Conservation (phyloP, 1,284 basidiomycete species). For the Gymnopus androsaceus region DNA sequence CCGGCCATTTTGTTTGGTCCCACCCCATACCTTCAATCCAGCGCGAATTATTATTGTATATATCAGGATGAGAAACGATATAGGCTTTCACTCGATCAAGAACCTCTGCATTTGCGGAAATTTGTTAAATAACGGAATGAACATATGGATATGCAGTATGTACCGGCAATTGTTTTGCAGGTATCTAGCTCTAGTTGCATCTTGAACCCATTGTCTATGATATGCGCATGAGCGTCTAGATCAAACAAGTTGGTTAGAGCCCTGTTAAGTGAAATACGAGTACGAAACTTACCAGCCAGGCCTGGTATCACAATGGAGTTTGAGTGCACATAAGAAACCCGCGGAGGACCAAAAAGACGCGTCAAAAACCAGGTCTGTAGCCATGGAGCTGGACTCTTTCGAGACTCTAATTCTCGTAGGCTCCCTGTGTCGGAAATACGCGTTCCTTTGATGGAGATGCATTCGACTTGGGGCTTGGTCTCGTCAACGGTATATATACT, state of each 20-base stretch:
- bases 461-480: constrained; percentile 53
- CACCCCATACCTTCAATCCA: constrained; percentile 92
- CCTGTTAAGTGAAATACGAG: not conserved
- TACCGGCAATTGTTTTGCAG: constrained; percentile 62
- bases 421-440: constrained; percentile 59
- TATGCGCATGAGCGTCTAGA: constrained; percentile 18
- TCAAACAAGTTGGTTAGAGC: not conserved
- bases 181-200: constrained; percentile 64
- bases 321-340: constrained; percentile 43
- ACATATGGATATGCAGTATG: constrained; percentile 1
- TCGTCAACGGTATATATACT: constrained; percentile 60
- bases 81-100: constrained; percentile 57
- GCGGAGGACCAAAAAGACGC: constrained; percentile 28
- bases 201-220: constrained; percentile 56
- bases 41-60: constrained; percentile 39
- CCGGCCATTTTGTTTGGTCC: constrained; percentile 85
- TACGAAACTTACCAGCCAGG: constrained; percentile 52
- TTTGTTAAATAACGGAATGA: not conserved
- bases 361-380: not conserved
- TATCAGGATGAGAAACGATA: constrained; percentile 56
- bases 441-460: constrained; percentile 64
- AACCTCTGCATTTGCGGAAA: constrained; percentile 16
- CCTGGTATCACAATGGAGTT: constrained; percentile 67
- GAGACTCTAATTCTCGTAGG: constrained; percentile 22
- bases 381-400: not conserved